Evolutionary conservation across 768 basidiomycete species (phyloP), one percentile per base, ranked within the genome.

Genomic region (Lactifluus rugatus): DNA sequence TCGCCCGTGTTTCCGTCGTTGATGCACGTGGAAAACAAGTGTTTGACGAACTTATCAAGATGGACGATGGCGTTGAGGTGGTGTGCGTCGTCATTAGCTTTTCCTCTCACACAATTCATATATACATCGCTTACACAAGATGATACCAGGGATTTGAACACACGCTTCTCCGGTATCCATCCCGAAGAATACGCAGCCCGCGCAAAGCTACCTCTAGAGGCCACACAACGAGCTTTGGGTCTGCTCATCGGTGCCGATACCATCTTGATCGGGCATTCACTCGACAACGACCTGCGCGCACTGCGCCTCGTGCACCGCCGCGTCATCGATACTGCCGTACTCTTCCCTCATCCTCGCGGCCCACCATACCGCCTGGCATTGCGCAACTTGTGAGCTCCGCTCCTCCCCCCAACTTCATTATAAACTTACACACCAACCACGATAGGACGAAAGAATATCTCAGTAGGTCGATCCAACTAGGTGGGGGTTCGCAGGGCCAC

Each of bases 251-350:
- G 85, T 53, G 73, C 83, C 14, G 75, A 88, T 9, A 97, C 95
- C 0, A 85, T 97, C 62, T 73, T 98, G 36, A 84, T 97, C 54
- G 95, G 95, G 1, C 87, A 89, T 70, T 89, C 85, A 0, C 76
- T 98, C 19, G 95, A 98, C 62, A 98, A 98, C 69, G 96, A 99
- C 68, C 73, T 99, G 63, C 89, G 86, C 69, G 87, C 95, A 8
- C 73, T 99, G 62, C 79, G 96, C 16, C 83, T 98, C 65, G 72
- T 98, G 1, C 96, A 99, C 69, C 78, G 80, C 58, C 81, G 76
- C 60, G 85, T 92, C 60, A 78, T 99, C 31, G 96, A 99, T 66
- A 98, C 96, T 0, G 86, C 83, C 0, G 73, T 87, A 16, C 73
- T 98, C 14, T 95, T 94, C 66, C 93, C 91, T 9, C 96, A 98